These are phyloP conservation scores for Peronospora belbahrii DNA, from an alignment of 352 stramenopile genomes.

Conservation along the genomic window DNA sequence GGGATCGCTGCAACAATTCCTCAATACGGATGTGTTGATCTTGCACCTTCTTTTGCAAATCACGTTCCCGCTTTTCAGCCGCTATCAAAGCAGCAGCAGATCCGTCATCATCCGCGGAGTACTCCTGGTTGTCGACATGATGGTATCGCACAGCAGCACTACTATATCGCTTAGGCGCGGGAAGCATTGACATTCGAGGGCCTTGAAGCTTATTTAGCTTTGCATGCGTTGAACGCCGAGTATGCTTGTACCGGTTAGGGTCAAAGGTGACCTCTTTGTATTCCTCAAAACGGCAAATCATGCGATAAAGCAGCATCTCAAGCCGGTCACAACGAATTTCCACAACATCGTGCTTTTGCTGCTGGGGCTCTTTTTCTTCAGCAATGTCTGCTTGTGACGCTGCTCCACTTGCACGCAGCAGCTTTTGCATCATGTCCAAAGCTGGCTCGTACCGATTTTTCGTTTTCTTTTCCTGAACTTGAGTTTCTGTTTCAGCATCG, in stretches of 20 bases:
- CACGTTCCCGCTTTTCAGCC: conserved; percentile 27
- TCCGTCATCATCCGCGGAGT: conserved; percentile 25
- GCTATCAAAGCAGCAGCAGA: conserved; percentile 11
- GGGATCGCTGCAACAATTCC: conserved; percentile 19
- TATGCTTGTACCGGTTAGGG: conserved; percentile 27
- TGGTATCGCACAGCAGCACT: conserved; percentile 24
- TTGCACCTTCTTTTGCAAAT: conserved; percentile 41
- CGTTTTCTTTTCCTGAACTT: conserved; percentile 27
- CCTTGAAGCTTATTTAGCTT: conserved; percentile 31
- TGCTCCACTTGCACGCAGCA: conserved; percentile 54
- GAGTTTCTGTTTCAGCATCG: conserved; percentile 18
- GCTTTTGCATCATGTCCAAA: conserved; percentile 72
- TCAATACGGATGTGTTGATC: conserved; percentile 29
- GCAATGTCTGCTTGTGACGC: conserved; percentile 31
- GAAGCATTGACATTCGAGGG: conserved; percentile 36
- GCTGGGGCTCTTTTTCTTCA: conserved; percentile 24
- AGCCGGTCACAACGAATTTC: conserved; percentile 58
- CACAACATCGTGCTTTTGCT: conserved; percentile 30
- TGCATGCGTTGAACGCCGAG: conserved; percentile 11
- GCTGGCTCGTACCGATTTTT: conserved; percentile 73
- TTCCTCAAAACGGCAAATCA: conserved; percentile 82
- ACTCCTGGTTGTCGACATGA: conserved; percentile 36
- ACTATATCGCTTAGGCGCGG: conserved; percentile 39
- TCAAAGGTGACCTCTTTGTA: conserved; percentile 66
- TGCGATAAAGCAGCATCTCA: conserved; percentile 79